Percentiles rank a stretch among this genome's conserved stretches.
Evolutionary conservation across 2,329 filamentous ascomycete genomes (phyloP).

Genomic region (Thelonectria blattea): DNA sequence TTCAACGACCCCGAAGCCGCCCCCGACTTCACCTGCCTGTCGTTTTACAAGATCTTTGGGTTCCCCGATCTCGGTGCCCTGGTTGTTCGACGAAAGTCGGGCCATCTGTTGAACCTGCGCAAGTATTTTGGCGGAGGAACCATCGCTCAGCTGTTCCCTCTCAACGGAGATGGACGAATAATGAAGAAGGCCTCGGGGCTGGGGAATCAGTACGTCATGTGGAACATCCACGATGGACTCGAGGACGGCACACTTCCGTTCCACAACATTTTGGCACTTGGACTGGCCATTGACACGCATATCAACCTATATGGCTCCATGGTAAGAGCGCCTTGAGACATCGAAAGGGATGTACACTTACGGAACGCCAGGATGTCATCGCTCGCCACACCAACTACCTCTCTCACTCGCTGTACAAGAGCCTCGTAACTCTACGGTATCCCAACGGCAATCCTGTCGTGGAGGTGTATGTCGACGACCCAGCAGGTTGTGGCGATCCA

Average conservation of each 20-base stretch:
- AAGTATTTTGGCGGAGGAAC: conserved; percentile 74
- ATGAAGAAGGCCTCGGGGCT: conserved; percentile 49
- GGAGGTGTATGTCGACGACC: conserved; percentile 60
- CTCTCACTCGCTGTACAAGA: conserved; percentile 54
- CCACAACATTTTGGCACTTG: conserved; percentile 68
- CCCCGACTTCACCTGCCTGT: conserved; percentile 67
- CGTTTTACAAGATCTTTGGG: conserved; percentile 72
- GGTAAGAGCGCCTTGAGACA: conserved; percentile 27
- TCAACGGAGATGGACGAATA: conserved; percentile 32
- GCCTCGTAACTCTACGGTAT: conserved; percentile 56
- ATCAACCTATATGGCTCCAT: conserved; percentile 62
- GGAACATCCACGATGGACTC: conserved; percentile 62
- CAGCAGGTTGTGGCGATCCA: conserved; percentile 54
- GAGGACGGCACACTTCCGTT: conserved; percentile 73
- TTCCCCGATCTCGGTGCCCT: conserved; percentile 69
- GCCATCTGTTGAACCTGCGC: conserved; percentile 59
- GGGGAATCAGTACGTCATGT: conserved; percentile 43
- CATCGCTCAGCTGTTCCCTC: conserved; percentile 58
- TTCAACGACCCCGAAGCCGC: conserved; percentile 57
- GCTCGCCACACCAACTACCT: conserved; percentile 64
- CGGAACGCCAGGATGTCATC: conserved; percentile 48
- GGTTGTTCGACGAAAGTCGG: conserved; percentile 61
- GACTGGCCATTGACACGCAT: conserved; percentile 64
- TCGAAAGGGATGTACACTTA: background rate
- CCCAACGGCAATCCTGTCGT: conserved; percentile 58